Evolutionary conservation across 2,329 filamentous ascomycete genomes (phyloP), one percentile per base, ranked within the genome.

Genomic region (Fonsecaea pedrosoi): DNA sequence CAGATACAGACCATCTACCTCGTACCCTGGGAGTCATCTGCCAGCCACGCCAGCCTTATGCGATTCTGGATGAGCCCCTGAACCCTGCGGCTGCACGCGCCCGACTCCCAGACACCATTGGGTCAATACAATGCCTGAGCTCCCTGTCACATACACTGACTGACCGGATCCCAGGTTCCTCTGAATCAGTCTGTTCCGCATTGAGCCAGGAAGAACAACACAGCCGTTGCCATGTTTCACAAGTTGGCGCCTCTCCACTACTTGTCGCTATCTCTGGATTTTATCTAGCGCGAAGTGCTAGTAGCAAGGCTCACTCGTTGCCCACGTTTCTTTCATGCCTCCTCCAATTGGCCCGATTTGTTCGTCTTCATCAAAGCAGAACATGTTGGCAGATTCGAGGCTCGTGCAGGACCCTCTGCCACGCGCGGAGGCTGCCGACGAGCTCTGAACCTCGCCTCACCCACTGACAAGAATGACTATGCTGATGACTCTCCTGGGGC

Each of bases 401-500:
- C 42, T 32, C 48, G 32, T 21, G 40, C 21, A 61, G 50, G 59
- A n/a, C n/a, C 35, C 25, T 54, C 42, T 9, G 48, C 59, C 59
- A 61, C 59, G 48, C 59, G 59, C 59, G 59, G 59, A 40, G 54
- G 45, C 48, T 53, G 18, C 59, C 59, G 59, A 61, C 45, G 25
- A 25, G 25, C 25, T 25, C 2, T 25, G 34, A 30, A 42, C 45
- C 34, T 30, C 35, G 59, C 37, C 42, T 35, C 21, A 25, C 18
- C 15, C 45, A 10, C 18, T n/a, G 18, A 50, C 45, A 25, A 25
- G 25, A 25, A 50, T 50, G 18, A 5, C 18, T 18, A 25, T 21
- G 45, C 45, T 50, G 45, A 50, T 50, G 45, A 50, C 45, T 50
- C 45, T 50, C 3, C 45, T 5, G 45, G 45, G 18, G 56, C 56